Conservation (phyloP, 257 asterid species). For the Asclepias syriaca region DNA sequence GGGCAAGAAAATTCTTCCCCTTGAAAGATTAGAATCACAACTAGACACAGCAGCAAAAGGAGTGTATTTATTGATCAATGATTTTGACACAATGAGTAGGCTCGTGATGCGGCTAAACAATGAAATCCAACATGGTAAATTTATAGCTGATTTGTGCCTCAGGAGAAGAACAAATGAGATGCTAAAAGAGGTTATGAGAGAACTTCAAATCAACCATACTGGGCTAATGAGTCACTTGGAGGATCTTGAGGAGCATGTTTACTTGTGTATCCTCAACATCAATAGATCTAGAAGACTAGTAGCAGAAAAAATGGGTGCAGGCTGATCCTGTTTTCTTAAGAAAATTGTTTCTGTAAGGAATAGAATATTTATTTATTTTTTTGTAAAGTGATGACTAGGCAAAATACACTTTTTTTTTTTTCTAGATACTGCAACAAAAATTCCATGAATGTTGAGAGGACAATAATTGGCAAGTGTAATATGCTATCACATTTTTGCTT, state of each 20-base stretch:
- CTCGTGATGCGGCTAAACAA: constrained; percentile 41
- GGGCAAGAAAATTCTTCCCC: constrained; percentile 1
- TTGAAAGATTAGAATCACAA: constrained; percentile 29
- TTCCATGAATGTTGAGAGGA: neutral
- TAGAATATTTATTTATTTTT: too few species aligned
- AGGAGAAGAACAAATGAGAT: constrained; percentile 39
- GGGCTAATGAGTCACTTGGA: constrained; percentile 41
- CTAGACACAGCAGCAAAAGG: constrained; percentile 70
- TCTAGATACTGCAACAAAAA: neutral
- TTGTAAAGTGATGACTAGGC: too few species aligned
- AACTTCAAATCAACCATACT: constrained; percentile 30
- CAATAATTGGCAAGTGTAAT: neutral
- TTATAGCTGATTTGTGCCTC: constrained; percentile 39
- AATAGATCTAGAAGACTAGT: constrained; percentile 52
- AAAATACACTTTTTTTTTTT: neutral
- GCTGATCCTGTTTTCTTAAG: neutral
- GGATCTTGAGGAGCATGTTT: constrained; percentile 65
- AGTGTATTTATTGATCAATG: constrained; percentile 48
- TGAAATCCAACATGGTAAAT: constrained; percentile 53
- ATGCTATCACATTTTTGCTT: neutral
- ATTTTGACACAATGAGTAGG: constrained; percentile 52
- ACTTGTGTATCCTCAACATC: constrained; percentile 56
- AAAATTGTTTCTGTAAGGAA: neutral
- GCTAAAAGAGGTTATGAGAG: constrained; percentile 46
- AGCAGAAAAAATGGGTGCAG: constrained; percentile 27